A percentile compares a stretch with the other conserved stretches of the same genome.
Conservation (phyloP, 2,329 filamentous ascomycete genomes). For the Zalaria sp. region DNA sequence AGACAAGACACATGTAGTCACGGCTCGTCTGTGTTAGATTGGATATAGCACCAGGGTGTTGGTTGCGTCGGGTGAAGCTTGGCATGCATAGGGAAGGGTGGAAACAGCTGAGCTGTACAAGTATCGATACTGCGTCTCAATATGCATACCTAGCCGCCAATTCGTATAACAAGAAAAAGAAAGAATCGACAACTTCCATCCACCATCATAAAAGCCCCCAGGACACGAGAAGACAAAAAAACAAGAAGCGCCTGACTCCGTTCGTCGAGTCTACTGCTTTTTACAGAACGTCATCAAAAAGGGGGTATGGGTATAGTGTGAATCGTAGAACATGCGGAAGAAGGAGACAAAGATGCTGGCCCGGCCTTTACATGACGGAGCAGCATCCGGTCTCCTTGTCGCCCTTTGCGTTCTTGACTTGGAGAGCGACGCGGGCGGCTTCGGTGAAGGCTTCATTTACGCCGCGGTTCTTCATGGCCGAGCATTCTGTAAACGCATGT, state of each 20-base stretch:
- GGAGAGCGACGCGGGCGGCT: conserved; percentile 80
- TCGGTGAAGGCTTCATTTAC: conserved; percentile 99
- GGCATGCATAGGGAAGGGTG: too few species aligned
- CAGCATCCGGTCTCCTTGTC: conserved; percentile 32
- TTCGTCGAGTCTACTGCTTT: neutral
- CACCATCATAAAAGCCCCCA: too few species aligned
- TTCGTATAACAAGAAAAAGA: too few species aligned
- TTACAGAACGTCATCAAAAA: neutral
- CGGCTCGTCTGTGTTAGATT: too few species aligned
- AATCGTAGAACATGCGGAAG: neutral
- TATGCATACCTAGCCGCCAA: too few species aligned
- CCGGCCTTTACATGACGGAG: conserved; percentile 22
- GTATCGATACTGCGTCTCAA: too few species aligned
- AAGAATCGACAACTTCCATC: too few species aligned
- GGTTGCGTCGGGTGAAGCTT: too few species aligned
- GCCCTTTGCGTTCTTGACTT: conserved; percentile 35
- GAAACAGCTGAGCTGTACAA: too few species aligned
- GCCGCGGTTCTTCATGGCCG: conserved; percentile 92
- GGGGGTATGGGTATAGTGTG: neutral
- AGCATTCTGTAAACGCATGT: conserved; percentile 56
- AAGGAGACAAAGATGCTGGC: neutral
- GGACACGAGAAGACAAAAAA: too few species aligned
- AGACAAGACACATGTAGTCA: too few species aligned
- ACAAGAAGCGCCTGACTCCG: neutral
- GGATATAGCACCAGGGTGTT: too few species aligned